Conservation (phyloP, 2,329 filamentous ascomycete species). For the Alternaria arbusti region DNA sequence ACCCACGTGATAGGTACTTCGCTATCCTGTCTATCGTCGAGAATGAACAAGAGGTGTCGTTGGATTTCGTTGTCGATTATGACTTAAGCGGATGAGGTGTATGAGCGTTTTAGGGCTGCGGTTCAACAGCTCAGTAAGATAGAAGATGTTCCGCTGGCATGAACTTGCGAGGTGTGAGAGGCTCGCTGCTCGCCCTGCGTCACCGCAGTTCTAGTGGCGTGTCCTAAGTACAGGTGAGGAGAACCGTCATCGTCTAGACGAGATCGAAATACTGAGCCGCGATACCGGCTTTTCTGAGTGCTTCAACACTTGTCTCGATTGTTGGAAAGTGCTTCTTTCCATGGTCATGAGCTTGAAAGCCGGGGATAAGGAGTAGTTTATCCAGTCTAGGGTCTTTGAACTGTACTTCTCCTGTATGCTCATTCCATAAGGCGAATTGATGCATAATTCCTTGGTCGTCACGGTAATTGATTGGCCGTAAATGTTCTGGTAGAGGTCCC, state of each 20-base stretch:
- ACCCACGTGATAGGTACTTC: neutral
- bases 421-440: too few relatives aligned
- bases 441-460: too few relatives aligned
- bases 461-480: fast-evolving
- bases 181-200: neutral
- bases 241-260: fast-evolving
- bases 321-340: fast-evolving
- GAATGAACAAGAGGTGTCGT: neutral
- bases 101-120: neutral
- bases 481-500: neutral
- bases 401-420: neutral
- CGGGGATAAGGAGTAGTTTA: neutral
- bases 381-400: neutral
- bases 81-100: too few relatives aligned
- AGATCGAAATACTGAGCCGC: neutral
- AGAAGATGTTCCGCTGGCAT: neutral
- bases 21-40: neutral
- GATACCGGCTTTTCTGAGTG: neutral
- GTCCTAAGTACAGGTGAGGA: neutral
- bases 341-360: neutral
- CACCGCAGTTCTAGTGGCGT: fast-evolving
- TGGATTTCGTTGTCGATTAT: neutral
- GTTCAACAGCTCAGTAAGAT: neutral
- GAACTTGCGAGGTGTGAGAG: neutral
- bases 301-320: neutral